phyloP scores from a whole-genome alignment of 2,329 filamentous ascomycete genomes.

The Arthrobotrys pseudoclavata region DNA sequence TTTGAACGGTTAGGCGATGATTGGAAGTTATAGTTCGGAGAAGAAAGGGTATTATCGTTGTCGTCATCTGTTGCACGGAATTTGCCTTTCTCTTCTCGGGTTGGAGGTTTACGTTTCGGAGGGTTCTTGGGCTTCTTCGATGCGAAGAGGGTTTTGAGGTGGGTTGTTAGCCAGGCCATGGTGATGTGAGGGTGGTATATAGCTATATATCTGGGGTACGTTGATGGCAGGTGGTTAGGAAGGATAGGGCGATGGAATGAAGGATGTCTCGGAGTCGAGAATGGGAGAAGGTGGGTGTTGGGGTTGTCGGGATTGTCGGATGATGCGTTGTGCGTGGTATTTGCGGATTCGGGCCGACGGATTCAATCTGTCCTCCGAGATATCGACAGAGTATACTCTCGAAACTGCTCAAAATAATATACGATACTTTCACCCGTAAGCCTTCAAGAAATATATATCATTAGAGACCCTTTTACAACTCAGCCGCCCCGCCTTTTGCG shows the following conservation, averaged over 20 bases:
- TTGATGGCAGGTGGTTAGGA: background rate
- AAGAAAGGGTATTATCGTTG: background rate
- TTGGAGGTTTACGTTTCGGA: slow-evolving; percentile 30
- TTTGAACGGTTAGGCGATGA: background rate
- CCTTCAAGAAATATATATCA: background rate
- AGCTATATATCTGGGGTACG: background rate
- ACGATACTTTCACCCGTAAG: background rate
- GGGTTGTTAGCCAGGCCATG: slow-evolving; percentile 47
- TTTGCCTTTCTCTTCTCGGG: slow-evolving; percentile 56
- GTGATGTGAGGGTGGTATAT: background rate
- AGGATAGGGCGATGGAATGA: background rate
- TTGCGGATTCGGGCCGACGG: slow-evolving; percentile 38
- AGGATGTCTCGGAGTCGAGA: slow-evolving; percentile 7
- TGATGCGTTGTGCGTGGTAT: slow-evolving; percentile 40
- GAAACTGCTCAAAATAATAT: background rate
- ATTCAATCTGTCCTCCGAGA: background rate
- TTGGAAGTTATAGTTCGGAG: slow-evolving; percentile 2
- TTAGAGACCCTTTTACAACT: background rate
- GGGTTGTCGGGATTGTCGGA: slow-evolving; percentile 25
- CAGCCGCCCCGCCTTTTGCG: slow-evolving; percentile 4
- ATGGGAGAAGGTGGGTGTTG: slow-evolving; percentile 9
- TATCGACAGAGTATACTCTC: background rate
- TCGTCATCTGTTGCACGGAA: slow-evolving; percentile 32
- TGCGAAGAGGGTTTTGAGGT: slow-evolving; percentile 46
- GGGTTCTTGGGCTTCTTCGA: slow-evolving; percentile 46